Evolutionary conservation across 768 basidiomycete genomes (phyloP), one percentile per base, ranked within the genome.

Genomic region (Kondoa malvinella): DNA sequence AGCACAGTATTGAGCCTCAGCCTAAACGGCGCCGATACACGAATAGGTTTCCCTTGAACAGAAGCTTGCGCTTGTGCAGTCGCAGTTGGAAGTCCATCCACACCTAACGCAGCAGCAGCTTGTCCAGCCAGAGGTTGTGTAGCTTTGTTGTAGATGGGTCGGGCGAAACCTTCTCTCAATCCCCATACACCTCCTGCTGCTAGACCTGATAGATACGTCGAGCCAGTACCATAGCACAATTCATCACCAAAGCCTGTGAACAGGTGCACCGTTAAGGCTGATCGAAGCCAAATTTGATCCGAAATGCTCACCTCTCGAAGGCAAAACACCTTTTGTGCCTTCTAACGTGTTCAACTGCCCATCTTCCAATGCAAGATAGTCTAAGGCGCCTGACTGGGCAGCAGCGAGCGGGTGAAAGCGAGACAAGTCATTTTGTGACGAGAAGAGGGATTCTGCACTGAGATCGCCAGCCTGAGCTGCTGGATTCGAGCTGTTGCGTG

Each of bases 161-260:
- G 82, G 76, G 82, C 81, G 76, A 89, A 83, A 75, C 95, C 95
- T 82, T 97, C 94, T 75, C 89, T 87, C 75, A 96, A 79, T 71
- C 95, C 95, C 91, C 94, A 96, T 74, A 85, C 79, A 75, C 94
- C 95, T 77, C 95, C 95, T 78, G 92, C 81, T 76, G 87, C 86
- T 79, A 97, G 84, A 78, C 95, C 94, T 96, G 80, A 83, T 67
- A 99, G 85, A 85, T 99, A 99, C 81, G 92, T 95, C 72, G 92
- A 92, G 71, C 95, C 95, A 74, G 92, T 96, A 76, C 95, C 95
- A 80, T 97, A 96, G 83, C 92, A 96, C 69, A 99, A 80, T 81
- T 99, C 95, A 81, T 99, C 95, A 80, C 90, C 89, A 92, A 91
- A 97, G 71, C 95, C 61, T 63, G 61, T 32, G 30, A 32, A 21